These are phyloP conservation scores for Mycena metata DNA, from an alignment of 768 basidiomycete species.

Conservation along the genomic window DNA sequence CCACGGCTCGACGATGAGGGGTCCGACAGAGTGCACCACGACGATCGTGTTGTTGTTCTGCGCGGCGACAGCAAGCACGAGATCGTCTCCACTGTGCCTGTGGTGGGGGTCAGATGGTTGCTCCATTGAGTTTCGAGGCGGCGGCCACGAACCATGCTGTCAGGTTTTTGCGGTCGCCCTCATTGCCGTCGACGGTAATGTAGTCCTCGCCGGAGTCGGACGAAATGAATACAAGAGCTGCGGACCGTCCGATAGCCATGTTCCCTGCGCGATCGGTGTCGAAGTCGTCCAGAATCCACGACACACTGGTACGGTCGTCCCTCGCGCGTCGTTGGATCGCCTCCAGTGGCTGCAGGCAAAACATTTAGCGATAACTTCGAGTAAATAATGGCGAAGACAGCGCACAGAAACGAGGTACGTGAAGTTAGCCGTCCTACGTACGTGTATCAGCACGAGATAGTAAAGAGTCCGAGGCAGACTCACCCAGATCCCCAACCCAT, in stretches of 20 bases:
- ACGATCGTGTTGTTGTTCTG: constrained; percentile 82
- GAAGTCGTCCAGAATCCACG: constrained; percentile 80
- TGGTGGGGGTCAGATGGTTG: constrained; percentile 55
- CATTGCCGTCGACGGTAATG: constrained; percentile 84
- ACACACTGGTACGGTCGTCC: constrained; percentile 73
- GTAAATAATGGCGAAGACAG: constrained; percentile 18
- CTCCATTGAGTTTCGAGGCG: no score
- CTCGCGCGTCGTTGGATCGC: constrained; percentile 83
- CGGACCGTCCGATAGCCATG: constrained; percentile 64
- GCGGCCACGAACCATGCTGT: no score
- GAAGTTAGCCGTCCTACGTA: constrained; percentile 72
- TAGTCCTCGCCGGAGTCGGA: constrained; percentile 90
- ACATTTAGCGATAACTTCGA: neutral
- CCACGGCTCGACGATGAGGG: constrained; percentile 74
- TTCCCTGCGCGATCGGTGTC: constrained; percentile 65
- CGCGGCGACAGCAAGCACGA: constrained; percentile 77
- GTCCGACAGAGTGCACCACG: constrained; percentile 73
- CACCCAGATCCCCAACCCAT: constrained; percentile 94
- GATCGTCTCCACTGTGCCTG: constrained; percentile 79
- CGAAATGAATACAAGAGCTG: constrained; percentile 85
- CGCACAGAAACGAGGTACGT: constrained; percentile 83
- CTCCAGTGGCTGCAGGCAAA: constrained; percentile 70
- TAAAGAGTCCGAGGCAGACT: constrained; percentile 17
- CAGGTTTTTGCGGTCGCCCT: constrained; percentile 68
- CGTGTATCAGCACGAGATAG: neutral